Evolutionary conservation across 1,284 basidiomycete species (phyloP).

Genomic region (Takashimella koratensis): DNA sequence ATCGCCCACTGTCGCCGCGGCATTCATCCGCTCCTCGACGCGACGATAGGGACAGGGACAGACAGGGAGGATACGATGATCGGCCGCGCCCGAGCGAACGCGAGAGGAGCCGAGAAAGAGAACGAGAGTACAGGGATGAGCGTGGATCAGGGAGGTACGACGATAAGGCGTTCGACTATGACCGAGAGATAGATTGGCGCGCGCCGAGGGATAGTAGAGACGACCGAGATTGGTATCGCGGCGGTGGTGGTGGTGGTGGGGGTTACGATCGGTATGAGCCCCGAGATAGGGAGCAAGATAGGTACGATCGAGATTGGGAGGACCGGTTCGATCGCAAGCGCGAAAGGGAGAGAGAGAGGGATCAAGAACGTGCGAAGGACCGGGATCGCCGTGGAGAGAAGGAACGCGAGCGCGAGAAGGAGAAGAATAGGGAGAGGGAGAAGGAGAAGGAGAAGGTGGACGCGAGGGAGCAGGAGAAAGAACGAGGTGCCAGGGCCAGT

Average conservation of each 20-base stretch:
- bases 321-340: background rate
- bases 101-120: background rate
- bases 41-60: background rate
- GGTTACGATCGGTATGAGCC: background rate
- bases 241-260: background rate
- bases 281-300: background rate
- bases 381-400: background rate
- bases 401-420: slow-evolving; percentile 3
- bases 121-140: background rate
- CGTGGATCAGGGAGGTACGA: slow-evolving; percentile 1
- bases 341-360: background rate
- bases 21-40: too few relatives aligned
- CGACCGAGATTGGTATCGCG: background rate
- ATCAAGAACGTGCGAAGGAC: too few relatives aligned
- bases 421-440: background rate
- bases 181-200: background rate
- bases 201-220: background rate
- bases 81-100: background rate
- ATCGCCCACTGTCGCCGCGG: too few relatives aligned
- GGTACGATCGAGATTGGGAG: background rate
- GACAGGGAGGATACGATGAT: background rate
- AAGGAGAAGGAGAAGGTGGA: background rate
- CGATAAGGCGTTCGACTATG: slow-evolving; percentile 4
- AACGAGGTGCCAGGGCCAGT: too few relatives aligned
- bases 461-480: too few relatives aligned